These are phyloP conservation scores for Monosporascus ibericus DNA, from an alignment of 2,329 filamentous ascomycete genomes.

Conservation along the genomic window DNA sequence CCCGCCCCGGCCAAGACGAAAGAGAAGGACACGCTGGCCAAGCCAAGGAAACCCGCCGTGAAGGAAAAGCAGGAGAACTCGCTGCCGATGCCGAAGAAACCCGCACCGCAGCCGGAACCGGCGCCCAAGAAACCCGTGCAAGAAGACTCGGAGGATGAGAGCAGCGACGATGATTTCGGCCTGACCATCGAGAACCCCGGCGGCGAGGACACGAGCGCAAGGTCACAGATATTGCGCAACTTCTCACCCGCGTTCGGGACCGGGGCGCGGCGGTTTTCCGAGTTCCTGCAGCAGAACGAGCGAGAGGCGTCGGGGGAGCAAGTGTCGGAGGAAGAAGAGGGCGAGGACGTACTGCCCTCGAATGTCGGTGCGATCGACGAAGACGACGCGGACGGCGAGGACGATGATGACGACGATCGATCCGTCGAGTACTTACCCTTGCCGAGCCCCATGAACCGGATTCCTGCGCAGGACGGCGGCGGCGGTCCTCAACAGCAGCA, in stretches of 20 bases:
- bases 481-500: slow-evolving; percentile 11
- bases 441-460: slow-evolving; percentile 45
- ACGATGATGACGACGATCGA: slow-evolving; percentile 31
- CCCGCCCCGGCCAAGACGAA: slow-evolving; percentile 8
- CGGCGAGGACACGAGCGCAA: slow-evolving; percentile 31
- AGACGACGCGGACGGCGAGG: slow-evolving; percentile 40
- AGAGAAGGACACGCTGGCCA: slow-evolving; percentile 6
- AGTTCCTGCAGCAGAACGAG: slow-evolving; percentile 41
- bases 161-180: slow-evolving; percentile 51
- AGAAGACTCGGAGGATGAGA: slow-evolving; percentile 37
- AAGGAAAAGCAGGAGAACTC: not conserved
- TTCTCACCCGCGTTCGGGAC: slow-evolving; percentile 45
- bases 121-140: slow-evolving; percentile 26
- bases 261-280: slow-evolving; percentile 42
- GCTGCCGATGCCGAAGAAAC: slow-evolving; percentile 16
- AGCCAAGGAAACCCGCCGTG: not conserved
- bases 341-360: slow-evolving; percentile 38
- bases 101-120: slow-evolving; percentile 12
- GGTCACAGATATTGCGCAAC: slow-evolving; percentile 21
- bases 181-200: slow-evolving; percentile 56
- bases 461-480: slow-evolving; percentile 19
- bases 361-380: slow-evolving; percentile 30
- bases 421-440: slow-evolving; percentile 40
- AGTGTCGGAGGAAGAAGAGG: slow-evolving; percentile 29
- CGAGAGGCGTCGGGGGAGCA: slow-evolving; percentile 3